Evolutionary conservation across 192 early-diverging fungal genomes (phyloP), one percentile per base, ranked within the genome.

Genomic region (Podila epigama): DNA sequence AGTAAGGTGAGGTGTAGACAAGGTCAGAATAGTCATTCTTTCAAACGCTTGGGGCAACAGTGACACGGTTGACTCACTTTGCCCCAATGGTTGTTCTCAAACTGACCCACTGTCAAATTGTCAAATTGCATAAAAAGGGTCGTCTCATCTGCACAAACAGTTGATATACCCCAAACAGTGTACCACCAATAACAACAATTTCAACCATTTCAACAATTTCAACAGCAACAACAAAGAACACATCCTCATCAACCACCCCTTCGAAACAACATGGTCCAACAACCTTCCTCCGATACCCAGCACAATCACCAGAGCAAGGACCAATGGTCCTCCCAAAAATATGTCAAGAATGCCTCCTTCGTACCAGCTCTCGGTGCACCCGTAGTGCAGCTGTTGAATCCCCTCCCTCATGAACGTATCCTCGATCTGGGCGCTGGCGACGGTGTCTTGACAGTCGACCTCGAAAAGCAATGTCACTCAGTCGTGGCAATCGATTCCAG

Each of bases 401-500:
- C 89, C 1, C 51, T 87, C 54, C 57, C 81, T 0, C 29, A 82
- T 52, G 90, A 92, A 33, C 51, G 60, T 28, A 89, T 92, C 58
- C 71, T 92, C 16, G 91, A 92, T 70, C 62, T 92, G 34, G 91
- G 91, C 31, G 90, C 89, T 44, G 91, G 91, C 15, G 88, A 91
- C 57, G 91, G 89, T 8, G 54, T 82, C 9, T 63, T 92, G 31
- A 92, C 90, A 13, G 29, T 65, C 16, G 56, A 87, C n/a, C 80
- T 92, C 37, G 75, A 82, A 20, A 55, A 55, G 16, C 36, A 44
- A 18, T 83, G 84, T 40, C 60, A 68, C 18, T 63, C 69, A 18
- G 89, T 91, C 0, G 85, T 92, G 28, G 91, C 88, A 0, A 68
- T 86, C 22, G 91, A 92, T 66, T 53, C 79, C 22, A 90, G 88